phyloP scores from a whole-genome alignment of 768 basidiomycete species.

The Tulasnella sp. region DNA sequence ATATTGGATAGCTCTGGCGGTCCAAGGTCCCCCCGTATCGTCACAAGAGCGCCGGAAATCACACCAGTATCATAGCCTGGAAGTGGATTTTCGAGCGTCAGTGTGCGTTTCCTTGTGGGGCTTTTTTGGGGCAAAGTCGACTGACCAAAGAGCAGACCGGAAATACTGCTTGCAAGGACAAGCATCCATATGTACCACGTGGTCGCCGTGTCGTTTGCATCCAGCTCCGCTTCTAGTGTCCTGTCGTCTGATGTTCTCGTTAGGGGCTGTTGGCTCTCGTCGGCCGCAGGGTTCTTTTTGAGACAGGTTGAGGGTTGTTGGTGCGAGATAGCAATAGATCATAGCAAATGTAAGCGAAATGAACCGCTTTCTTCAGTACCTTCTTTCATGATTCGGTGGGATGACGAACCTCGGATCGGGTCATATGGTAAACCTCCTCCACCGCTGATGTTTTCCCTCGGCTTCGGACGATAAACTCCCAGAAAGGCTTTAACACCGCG shows the following conservation, averaged over 20 bases:
- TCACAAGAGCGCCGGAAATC: slow-evolving; percentile 75
- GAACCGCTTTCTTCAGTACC: no score
- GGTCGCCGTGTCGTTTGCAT: not conserved
- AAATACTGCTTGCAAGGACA: slow-evolving; percentile 69
- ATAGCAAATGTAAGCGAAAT: not conserved
- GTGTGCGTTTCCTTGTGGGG: no score
- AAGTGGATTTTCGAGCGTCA: not conserved
- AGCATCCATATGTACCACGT: slow-evolving; percentile 78
- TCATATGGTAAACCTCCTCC: not conserved
- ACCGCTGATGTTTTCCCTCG: not conserved
- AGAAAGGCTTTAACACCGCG: not conserved
- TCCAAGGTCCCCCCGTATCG: slow-evolving; percentile 64
- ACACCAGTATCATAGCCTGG: slow-evolving; percentile 78
- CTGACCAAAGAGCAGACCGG: slow-evolving; percentile 71
- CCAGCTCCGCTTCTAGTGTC: not conserved
- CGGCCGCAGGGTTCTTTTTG: not conserved
- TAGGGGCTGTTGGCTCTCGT: not conserved
- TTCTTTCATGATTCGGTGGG: not conserved
- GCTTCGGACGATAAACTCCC: not conserved
- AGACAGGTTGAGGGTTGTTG: not conserved
- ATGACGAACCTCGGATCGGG: not conserved
- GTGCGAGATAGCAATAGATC: not conserved
- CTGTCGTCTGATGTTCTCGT: not conserved
- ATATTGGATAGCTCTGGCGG: slow-evolving; percentile 53
- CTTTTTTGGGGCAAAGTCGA: not conserved